Conservation (phyloP, 352 stramenopile genomes). For the Lagenidium sp. region DNA sequence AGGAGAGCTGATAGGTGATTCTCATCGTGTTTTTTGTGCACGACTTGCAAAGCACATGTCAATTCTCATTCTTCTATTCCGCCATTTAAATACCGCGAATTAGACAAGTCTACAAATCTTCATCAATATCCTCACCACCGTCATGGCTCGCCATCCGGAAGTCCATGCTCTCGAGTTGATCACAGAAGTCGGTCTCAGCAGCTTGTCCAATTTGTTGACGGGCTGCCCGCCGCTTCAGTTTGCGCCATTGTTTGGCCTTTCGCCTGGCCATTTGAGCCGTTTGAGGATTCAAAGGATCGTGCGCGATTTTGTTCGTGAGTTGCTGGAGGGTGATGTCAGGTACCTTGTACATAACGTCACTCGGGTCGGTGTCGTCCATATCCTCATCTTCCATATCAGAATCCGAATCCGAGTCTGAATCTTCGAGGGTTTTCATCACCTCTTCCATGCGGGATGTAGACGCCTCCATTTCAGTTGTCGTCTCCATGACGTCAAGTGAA, state of each 20-base stretch:
- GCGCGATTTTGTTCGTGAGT: conserved; percentile 35
- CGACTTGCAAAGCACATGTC: too few relatives aligned
- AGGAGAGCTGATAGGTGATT: conserved; percentile 5
- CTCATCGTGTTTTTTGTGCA: too few relatives aligned
- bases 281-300: conserved; percentile 49
- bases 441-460: conserved; percentile 18
- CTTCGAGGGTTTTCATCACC: conserved; percentile 26
- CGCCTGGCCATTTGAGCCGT: conserved; percentile 41
- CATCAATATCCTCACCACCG: conserved; percentile 14
- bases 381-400: conserved; percentile 33
- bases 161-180: conserved; percentile 44
- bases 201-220: conserved; percentile 43
- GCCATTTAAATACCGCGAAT: conserved; percentile 4
- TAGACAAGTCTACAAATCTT: conserved; percentile 7
- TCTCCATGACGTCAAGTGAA: conserved; percentile 23
- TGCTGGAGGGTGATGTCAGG: conserved; percentile 21
- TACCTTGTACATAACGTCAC: conserved; percentile 15
- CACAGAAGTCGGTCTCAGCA: conserved; percentile 45
- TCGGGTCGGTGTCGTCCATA: conserved; percentile 11
- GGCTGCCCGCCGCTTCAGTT: conserved; percentile 60
- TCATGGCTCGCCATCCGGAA: conserved; percentile 19
- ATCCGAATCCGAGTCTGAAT: conserved; percentile 50
- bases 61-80: too few relatives aligned
- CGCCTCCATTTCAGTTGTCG: conserved; percentile 2
- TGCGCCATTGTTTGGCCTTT: conserved; percentile 69